Conservation (phyloP, 805 yeast species). For the Kazachstania viticola region DNA sequence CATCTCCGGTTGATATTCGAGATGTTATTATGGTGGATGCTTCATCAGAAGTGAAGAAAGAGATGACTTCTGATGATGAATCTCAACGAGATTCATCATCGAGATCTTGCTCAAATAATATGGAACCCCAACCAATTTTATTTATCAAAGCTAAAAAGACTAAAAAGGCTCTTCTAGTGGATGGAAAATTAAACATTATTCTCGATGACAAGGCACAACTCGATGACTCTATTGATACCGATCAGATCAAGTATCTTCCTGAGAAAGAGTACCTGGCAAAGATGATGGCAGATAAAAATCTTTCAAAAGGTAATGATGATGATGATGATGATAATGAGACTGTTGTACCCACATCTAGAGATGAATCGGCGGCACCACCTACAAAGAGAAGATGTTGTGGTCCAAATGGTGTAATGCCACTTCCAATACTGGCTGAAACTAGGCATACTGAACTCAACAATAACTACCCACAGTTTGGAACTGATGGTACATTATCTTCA, state of each 20-base stretch:
- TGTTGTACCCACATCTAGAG: neutral
- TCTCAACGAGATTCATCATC: neutral
- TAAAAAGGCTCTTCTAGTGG: constrained; percentile 19
- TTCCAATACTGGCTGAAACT: no score
- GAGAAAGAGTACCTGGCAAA: constrained; percentile 20
- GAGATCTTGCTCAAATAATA: constrained; percentile 4
- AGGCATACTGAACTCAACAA: neutral
- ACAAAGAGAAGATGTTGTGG: constrained; percentile 4
- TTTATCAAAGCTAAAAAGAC: constrained; percentile 18
- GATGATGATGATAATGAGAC: neutral
- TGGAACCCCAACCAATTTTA: constrained; percentile 23
- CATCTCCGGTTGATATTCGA: constrained; percentile 38
- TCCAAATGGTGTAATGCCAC: constrained; percentile 3
- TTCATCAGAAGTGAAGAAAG: constrained; percentile 14
- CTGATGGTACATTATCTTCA: neutral
- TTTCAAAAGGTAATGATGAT: neutral
- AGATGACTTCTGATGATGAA: no score
- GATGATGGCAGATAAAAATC: constrained; percentile 1
- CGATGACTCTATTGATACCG: neutral
- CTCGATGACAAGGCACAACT: constrained; percentile 7
- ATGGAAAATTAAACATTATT: constrained; percentile 21
- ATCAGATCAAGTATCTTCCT: constrained; percentile 10
- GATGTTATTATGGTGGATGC: constrained; percentile 25
- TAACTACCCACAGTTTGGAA: neutral
- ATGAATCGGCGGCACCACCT: neutral